Evolutionary conservation across 257 asterid genomes (phyloP), one percentile per base, ranked within the genome.

Genomic region (Oldenlandia corymbosa): DNA sequence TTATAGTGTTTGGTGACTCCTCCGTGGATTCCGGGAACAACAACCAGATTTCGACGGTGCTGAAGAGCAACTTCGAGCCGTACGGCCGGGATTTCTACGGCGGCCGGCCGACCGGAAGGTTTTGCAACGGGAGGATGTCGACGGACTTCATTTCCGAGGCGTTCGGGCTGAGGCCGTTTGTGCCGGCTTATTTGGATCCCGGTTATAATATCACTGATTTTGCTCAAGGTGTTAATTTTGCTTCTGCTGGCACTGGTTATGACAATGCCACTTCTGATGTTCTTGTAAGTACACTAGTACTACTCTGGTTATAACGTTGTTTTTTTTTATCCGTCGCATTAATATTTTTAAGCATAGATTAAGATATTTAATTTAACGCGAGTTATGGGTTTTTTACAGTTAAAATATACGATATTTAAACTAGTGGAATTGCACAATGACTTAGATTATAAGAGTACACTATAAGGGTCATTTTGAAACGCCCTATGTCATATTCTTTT

Each of bases 1-100:
- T 91, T 48, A 88, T 91, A 50, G 98, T 91, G 56, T 91, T 91
- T 52, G 98, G 98, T 1, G 95, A 91, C 80, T 88, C 98, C 0
- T 84, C 96, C 0, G 98, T 91, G 0, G 96, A 88, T 52, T 82
- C 98, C 16, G 98, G 98, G 24, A 91, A 91, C 82, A 88, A 88
- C 70, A 91, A 91, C 81, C 77, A 68, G 60, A 74, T 91, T 23
- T 74, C 95, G 3, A 91, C 98, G 10, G 64, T 86, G 45, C 73
- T 88, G 18, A 81, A 80, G 86, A 86, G 96, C 81, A 88, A 88
- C 41, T 91, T 91, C 73, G 74, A 79, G 78, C 98, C 98, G 0
- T 91, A 91, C 53, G 98, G 96, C 5, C 87, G 98, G 1, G 98
- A 91, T 62, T 91, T 88, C 77, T 81, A 23, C 71, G 88, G 87